A percentile compares a stretch with the other conserved stretches of the same genome.
phyloP scores from a whole-genome alignment of 148 eudicot species.

The Fagopyrum homotropicum region DNA sequence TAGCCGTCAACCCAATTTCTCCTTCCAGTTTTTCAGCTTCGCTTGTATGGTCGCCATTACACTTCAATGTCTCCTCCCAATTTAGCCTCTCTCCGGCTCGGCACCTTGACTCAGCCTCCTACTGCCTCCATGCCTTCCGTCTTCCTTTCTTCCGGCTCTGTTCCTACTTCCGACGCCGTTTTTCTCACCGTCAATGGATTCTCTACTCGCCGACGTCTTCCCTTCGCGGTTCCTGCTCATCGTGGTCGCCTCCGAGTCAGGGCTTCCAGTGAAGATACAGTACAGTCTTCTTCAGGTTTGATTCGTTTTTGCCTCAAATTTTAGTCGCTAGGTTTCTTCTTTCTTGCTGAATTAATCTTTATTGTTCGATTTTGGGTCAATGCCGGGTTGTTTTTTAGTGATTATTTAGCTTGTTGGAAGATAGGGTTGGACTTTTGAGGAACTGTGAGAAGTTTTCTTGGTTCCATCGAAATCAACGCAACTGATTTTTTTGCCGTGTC shows the following conservation, averaged over 20 bases:
- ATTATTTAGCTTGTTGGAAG: not conserved
- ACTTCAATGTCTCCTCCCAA: not conserved
- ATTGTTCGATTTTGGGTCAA: not conserved
- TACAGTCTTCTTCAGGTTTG: constrained; percentile 8
- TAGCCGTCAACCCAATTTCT: constrained; percentile 1
- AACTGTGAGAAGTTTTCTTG: not conserved
- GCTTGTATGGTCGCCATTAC: constrained; percentile 10
- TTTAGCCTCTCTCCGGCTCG: constrained; percentile 9
- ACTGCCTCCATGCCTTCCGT: constrained; percentile 10
- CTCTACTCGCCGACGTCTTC: not conserved
- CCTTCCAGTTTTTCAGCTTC: not conserved
- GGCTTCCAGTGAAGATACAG: not conserved
- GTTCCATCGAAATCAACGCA: not conserved
- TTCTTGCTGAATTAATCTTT: not conserved
- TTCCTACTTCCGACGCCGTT: not conserved
- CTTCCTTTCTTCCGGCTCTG: not conserved
- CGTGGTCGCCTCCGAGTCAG: constrained; percentile 7
- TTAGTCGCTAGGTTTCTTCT: not conserved
- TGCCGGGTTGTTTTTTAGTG: not conserved
- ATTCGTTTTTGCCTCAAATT: not conserved
- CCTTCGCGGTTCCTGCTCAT: not conserved
- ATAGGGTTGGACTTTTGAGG: no score
- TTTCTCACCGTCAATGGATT: not conserved
- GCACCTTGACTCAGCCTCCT: constrained; percentile 10
- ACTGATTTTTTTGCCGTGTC: not conserved